Base-by-base conservation (phyloP, 2,329 filamentous ascomycete genomes). In the Pyrenophora teres region DNA sequence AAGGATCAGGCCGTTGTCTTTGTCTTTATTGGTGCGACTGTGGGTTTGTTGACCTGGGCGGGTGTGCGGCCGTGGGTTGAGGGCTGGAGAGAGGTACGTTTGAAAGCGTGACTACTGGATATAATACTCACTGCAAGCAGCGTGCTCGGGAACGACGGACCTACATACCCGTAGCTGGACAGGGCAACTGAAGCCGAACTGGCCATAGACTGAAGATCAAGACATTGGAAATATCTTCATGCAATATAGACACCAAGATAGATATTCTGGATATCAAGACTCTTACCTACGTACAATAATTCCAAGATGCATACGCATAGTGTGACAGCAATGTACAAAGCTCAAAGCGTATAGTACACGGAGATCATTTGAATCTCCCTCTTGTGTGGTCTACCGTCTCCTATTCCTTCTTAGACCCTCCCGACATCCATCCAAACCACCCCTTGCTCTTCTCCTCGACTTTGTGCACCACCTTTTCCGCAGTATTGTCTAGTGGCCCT, bases 1-100 rank as follows among this genome's bases (percentile, higher is more conserved):
- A 88, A 88, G 65, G 86, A 88, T 60, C 78, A 87, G 67, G 80
- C 82, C 1, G 83, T 88, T 2, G 85, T 88, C 2, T 82, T 84
- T 52, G 80, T 87, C 21, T 88, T 88, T 65, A 86, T 88, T 36
- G 75, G 84, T 52, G 82, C 83, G 25, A 88, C 85, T 2, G 78
- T 81, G 7, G 81, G 83, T 4, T 66, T 88, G 56, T 71, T 88
- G 56, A 75, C 76, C 2, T 88, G 84, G 79, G 85, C 86, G 2
- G 77, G 78, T 5, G 67, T 85, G 13, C 80, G 82, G 67, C 85
- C 85, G 1, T 86, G 80, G 78, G 76, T 84, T 23, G 77, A 81
- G 60, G 78, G 77, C 57, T 84, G 81, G 77, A 68, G 79, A 57
- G 78, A 82, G 71, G 80, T 81, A 74, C 59, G 76, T 58, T 5